A percentile compares a stretch with the other conserved stretches of the same genome.
Evolutionary conservation across 495 filamentous ascomycete species (phyloP).

Genomic region (Baudoinia panamericana): DNA sequence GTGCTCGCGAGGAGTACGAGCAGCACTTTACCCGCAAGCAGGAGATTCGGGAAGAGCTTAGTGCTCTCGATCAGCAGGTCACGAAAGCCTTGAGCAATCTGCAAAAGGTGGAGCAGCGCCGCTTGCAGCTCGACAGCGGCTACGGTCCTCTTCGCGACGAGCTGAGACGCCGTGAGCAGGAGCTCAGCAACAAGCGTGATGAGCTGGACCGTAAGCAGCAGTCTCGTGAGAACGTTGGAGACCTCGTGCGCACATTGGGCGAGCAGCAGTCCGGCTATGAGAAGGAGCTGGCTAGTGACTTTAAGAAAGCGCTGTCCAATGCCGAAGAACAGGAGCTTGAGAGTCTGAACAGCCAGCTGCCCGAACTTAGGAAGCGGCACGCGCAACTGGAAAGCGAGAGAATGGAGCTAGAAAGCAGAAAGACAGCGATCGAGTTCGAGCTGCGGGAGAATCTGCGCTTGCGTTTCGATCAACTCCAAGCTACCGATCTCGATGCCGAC

Average conservation of each 20-base stretch:
- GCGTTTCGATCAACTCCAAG: constrained; percentile 73
- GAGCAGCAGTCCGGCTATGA: constrained; percentile 62
- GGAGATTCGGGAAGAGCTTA: constrained; percentile 53
- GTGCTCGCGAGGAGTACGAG: constrained; percentile 63
- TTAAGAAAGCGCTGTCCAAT: constrained; percentile 76
- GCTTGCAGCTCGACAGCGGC: constrained; percentile 64
- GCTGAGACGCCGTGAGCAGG: constrained; percentile 52
- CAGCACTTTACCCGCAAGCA: constrained; percentile 41
- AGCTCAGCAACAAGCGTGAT: constrained; percentile 60
- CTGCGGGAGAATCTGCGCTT: constrained; percentile 73
- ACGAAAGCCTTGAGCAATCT: constrained; percentile 67
- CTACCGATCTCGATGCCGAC: constrained; percentile 62
- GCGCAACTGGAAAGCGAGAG: constrained; percentile 59
- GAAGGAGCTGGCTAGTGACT: constrained; percentile 67
- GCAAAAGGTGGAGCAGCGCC: constrained; percentile 69
- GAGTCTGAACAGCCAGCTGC: constrained; percentile 49
- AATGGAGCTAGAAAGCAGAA: constrained; percentile 67
- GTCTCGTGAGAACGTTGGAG: constrained; percentile 60
- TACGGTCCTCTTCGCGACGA: constrained; percentile 68
- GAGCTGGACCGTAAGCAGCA: constrained; percentile 59
- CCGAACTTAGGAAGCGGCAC: constrained; percentile 59
- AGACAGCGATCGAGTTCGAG: constrained; percentile 68
- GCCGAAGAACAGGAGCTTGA: constrained; percentile 76
- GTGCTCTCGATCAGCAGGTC: constrained; percentile 71
- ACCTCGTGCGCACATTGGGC: constrained; percentile 57